Percentiles rank a stretch among this genome's conserved stretches.
phyloP scores from a whole-genome alignment of 345 rosid genomes.

The Pugionium dolabratum region DNA sequence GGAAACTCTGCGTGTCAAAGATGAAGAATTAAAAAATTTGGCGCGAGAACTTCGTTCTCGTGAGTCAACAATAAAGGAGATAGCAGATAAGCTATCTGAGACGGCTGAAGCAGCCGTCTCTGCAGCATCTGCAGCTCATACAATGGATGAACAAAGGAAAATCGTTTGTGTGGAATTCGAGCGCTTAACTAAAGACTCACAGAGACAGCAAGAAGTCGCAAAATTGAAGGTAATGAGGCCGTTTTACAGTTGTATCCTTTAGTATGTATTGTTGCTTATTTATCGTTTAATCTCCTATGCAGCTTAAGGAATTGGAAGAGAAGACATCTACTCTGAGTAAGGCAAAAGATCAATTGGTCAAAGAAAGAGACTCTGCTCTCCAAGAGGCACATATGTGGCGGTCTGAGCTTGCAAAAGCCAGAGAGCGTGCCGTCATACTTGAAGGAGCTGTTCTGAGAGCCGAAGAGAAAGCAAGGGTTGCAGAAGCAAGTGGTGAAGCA shows the following conservation, averaged over 20 bases:
- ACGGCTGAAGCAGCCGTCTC: constrained; percentile 99
- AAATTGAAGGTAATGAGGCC: constrained; percentile 55
- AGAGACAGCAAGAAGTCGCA: constrained; percentile 57
- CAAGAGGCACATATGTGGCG: constrained; percentile 98
- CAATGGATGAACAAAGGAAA: constrained; percentile 92
- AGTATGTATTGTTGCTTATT: constrained; percentile 26
- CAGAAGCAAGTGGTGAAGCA: constrained; percentile 76
- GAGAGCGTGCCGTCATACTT: constrained; percentile 82
- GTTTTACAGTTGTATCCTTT: constrained; percentile 3
- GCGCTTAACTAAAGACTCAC: constrained; percentile 60
- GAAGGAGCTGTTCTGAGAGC: constrained; percentile 93
- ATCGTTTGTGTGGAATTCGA: constrained; percentile 75
- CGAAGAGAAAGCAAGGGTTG: constrained; percentile 87
- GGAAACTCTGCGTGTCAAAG: constrained; percentile 96
- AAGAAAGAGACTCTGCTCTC: constrained; percentile 82
- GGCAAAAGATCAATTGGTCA: constrained; percentile 75
- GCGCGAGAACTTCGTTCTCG: constrained; percentile 88
- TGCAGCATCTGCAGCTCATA: constrained; percentile 92
- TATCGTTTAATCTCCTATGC: constrained; percentile 29
- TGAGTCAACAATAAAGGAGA: constrained; percentile 85
- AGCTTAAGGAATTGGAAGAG: constrained; percentile 79
- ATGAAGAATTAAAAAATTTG: constrained; percentile 89
- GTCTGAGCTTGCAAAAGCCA: constrained; percentile 92
- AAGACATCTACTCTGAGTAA: constrained; percentile 55
- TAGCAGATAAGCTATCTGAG: constrained; percentile 87